A percentile compares a stretch with the other conserved stretches of the same genome.
Conservation (phyloP, 225 moss, liverwort and hornwort genomes). For the Ulota crispa region DNA sequence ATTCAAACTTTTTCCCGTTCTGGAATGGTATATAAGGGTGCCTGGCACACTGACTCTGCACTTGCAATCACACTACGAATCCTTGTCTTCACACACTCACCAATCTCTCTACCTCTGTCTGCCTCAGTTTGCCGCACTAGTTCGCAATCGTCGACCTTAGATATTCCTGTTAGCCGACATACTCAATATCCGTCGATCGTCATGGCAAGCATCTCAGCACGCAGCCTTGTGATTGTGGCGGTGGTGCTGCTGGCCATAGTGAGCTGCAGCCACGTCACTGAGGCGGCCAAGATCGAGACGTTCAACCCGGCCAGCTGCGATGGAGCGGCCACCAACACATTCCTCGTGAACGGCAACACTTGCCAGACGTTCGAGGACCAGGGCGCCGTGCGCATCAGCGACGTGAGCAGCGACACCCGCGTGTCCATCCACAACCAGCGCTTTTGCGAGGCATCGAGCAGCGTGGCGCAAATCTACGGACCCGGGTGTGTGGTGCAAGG, state of each 20-base stretch:
- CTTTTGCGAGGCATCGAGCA: neutral
- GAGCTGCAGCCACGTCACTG: neutral
- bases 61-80: neutral
- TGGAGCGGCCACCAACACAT: constrained; percentile 38
- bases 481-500: constrained; percentile 37
- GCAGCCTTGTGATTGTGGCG: neutral
- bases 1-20: neutral
- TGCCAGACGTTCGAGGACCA: constrained; percentile 45
- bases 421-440: constrained; percentile 50
- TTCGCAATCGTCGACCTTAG: too few species aligned
- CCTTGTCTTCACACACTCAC: neutral
- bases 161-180: too few species aligned
- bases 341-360: neutral
- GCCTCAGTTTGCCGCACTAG: neutral
- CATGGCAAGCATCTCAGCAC: neutral
- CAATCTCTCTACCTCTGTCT: neutral
- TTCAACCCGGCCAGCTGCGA: constrained; percentile 20
- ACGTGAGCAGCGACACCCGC: constrained; percentile 28
- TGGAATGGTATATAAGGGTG: neutral
- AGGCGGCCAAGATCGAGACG: constrained; percentile 35
- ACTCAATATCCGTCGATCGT: neutral
- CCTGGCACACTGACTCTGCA: neutral
- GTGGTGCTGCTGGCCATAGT: constrained; percentile 11
- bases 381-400: constrained; percentile 41
- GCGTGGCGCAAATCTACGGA: constrained; percentile 46